Base-by-base conservation (phyloP, 176 grass and related monocot genomes). In the Tuctoria greenei region DNA sequence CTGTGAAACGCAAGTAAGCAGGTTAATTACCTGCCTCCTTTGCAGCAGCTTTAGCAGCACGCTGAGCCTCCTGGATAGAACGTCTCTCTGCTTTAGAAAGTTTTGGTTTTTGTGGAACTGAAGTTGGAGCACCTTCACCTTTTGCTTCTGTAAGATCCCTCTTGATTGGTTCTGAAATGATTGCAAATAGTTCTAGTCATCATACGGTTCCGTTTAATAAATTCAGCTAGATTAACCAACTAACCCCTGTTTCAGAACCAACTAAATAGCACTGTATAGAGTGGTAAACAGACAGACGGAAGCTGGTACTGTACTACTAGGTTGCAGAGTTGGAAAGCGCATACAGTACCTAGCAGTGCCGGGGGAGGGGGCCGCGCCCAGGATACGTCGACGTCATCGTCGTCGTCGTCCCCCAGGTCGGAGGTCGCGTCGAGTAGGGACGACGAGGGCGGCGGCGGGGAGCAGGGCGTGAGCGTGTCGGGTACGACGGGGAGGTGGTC, bases 121-220 rank as follows among this genome's bases (percentile, higher is more conserved):
- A 55, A 54, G 36, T 14, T 18, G 75, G 75, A 62, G 23, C 75
- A 55, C 13, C 45, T 46, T 64, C 69, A 45, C 47, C 79, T 55
- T 27, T 34, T 56, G 12, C 37, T 83, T 79, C 55, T 40, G 54
- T 28, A 55, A 81, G 75, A 70, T 83, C 66, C 60, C 80, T 71
- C 75, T 84, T 88, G 77, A 63, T 86, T 76, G 81, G 72, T 77
- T 99, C 91, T 95, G 89, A 39, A 92, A 78, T 6, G 56, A 68
- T 45, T 45, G 43, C 43, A 45, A 45, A 1, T 45, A 52, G 17
- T 17, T 35, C 27, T 24, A 51, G 18, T 20, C 7, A 20, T 16
- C 36, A 34, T 8, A 31, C 6, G 34, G 36, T 36, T 25, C 36
- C 12, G 17, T 2, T 0, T 36, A 11, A 17, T 5, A 28, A 42